phyloP scores from a whole-genome alignment of 2,329 filamentous ascomycete species.

The Dactylellina parvicollis region DNA sequence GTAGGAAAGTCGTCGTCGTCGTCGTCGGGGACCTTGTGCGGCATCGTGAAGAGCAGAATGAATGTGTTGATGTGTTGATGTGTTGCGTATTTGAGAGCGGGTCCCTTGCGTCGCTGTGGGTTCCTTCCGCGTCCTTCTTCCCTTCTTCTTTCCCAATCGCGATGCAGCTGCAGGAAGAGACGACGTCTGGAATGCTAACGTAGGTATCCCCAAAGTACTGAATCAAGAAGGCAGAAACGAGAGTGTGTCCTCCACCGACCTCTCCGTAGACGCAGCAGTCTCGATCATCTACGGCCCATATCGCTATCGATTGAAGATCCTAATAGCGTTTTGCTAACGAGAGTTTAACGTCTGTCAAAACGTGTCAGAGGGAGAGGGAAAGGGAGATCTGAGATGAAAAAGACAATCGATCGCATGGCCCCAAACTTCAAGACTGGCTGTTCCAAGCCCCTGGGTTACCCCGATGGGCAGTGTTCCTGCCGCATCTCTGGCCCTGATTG shows the following conservation, averaged over 20 bases:
- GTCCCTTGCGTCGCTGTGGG: background rate
- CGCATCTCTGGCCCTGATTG: background rate
- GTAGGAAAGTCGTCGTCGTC: background rate
- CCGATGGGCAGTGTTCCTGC: background rate
- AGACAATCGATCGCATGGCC: background rate
- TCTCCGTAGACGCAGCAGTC: background rate
- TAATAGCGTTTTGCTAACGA: too few relatives aligned
- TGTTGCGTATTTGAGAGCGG: background rate
- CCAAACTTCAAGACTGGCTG: background rate
- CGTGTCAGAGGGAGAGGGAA: background rate
- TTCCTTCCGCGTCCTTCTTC: too few relatives aligned
- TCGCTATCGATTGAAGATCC: conserved; percentile 30
- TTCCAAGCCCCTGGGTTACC: background rate
- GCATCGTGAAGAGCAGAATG: background rate
- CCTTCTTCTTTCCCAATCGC: too few relatives aligned
- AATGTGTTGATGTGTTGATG: background rate
- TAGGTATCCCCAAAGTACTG: too few relatives aligned
- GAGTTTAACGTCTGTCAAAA: conserved; percentile 4
- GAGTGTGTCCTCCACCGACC: too few relatives aligned
- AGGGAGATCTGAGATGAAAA: background rate
- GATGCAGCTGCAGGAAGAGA: too few relatives aligned
- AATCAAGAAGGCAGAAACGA: too few relatives aligned
- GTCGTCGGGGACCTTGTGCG: background rate
- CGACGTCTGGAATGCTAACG: too few relatives aligned
- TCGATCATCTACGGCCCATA: background rate